Base-by-base conservation (phyloP, 1,139 yeast species). In the Nakaseomyces delphensis region DNA sequence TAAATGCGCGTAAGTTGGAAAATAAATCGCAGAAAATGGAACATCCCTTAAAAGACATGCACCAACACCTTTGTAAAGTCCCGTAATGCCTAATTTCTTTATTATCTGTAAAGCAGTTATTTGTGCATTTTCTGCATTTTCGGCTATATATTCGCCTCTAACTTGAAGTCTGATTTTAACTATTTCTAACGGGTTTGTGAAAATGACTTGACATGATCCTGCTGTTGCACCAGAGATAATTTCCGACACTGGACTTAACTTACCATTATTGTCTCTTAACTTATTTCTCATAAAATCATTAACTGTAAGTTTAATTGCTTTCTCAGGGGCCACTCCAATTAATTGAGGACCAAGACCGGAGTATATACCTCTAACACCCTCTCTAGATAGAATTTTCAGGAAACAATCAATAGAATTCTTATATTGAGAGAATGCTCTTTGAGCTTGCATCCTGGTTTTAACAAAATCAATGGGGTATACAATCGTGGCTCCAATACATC, bases 391-490 rank as follows among this genome's bases (percentile, higher is more conserved):
- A 44, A 89, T 87, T 59, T 87, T 87, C 42, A 72, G 69, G 63
- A 87, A 81, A 66, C 97, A 91, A 62, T 91, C 97, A 24, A 79
- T 49, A 7, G 96, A 87, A 59, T 84, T 87, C 51, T 76, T 77
- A 66, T 91, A 91, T 40, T 66, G 62, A 33, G 81, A 70, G 16
- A 69, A 65, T 48, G 79, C 75, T 54, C 87, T 77, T 68, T 91
- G 97, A 50, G 95, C 95, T 67, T 91, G 98, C 95, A 91, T 86
- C 64, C 97, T 77, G 3, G 98, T 91, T 69, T 91, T 91, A 52
- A 91, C 91, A 63, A 91, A 73, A 67, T 91, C 98, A 55, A 91
- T 91, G 36, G 98, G 98, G 62, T 91, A 91, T 37, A 91, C 98
- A n/a, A 83, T 87, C 8, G 96, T 85, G 20, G 98, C 97, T 53